Conservation (phyloP, 345 rosid genomes). For the Brassica carinata region DNA sequence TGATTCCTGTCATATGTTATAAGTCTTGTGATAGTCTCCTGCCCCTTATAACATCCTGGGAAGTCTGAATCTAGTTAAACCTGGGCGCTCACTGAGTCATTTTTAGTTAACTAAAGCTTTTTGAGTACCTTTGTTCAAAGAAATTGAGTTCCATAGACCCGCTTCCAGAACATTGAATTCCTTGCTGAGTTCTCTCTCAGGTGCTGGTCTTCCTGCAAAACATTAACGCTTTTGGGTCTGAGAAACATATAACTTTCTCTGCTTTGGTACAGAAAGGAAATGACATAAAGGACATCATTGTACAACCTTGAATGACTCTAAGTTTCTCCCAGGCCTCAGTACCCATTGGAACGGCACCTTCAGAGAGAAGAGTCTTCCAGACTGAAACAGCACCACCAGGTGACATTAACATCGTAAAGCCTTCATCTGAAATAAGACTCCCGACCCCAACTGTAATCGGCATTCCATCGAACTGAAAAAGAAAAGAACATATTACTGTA, state of each 20-base stretch:
- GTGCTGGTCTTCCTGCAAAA: constrained; percentile 84
- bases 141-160: constrained; percentile 64
- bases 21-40: constrained; percentile 85
- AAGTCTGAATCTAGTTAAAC: constrained; percentile 11
- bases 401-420: constrained; percentile 35
- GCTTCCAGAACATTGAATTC: constrained; percentile 84
- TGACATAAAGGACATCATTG: neutral
- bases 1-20: constrained; percentile 82
- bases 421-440: constrained; percentile 64
- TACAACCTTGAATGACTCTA: constrained; percentile 70
- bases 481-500: neutral
- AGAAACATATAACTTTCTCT: neutral
- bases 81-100: neutral
- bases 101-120: constrained; percentile 9
- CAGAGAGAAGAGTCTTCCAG: constrained; percentile 47
- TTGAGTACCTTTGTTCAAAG: constrained; percentile 72
- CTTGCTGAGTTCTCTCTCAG: constrained; percentile 70
- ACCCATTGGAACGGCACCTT: constrained; percentile 78
- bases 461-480: constrained; percentile 64
- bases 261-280: neutral
- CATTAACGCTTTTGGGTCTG: constrained; percentile 23
- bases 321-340: constrained; percentile 90
- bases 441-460: constrained; percentile 86
- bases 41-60: constrained; percentile 91
- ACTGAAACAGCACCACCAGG: no score